Conservation (phyloP, 306 rosid species). For the Ormosia emarginata region DNA sequence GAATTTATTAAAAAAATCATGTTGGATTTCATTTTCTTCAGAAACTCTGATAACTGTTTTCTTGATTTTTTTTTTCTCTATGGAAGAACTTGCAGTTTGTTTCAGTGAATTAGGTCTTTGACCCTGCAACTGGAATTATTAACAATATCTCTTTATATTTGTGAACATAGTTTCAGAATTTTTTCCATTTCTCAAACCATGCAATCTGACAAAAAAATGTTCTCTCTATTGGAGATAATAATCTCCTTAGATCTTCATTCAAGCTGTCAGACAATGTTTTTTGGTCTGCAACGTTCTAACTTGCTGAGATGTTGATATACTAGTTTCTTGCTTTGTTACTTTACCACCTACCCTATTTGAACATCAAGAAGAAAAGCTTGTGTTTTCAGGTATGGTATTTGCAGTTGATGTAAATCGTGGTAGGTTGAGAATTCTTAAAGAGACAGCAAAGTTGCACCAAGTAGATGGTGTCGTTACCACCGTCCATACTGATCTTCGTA, state of each 20-base stretch:
- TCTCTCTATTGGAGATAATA: not conserved
- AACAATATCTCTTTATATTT: not conserved
- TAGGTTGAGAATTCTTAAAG: conserved; percentile 80
- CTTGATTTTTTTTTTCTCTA: not conserved
- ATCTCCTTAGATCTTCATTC: not conserved
- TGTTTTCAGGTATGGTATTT: conserved; percentile 58
- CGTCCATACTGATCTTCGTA: conserved; percentile 64
- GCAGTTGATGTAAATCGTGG: conserved; percentile 76
- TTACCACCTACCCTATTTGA: not conserved
- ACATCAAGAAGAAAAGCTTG: conserved; percentile 1
- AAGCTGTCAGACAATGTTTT: not conserved
- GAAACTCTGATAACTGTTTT: not conserved
- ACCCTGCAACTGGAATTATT: not conserved
- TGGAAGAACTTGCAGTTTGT: not conserved
- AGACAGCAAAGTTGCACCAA: conserved; percentile 76
- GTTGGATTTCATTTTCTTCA: not conserved
- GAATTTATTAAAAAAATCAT: not conserved
- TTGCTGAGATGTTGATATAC: not conserved
- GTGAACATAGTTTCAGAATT: not conserved
- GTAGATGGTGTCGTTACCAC: conserved; percentile 63
- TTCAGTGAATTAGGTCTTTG: not conserved
- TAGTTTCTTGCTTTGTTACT: not conserved
- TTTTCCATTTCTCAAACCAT: not conserved
- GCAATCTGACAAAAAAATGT: not conserved
- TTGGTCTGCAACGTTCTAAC: not conserved